A percentile compares a stretch with the other conserved stretches of the same genome.
Evolutionary conservation across 306 rosid species (phyloP).

Genomic region (Vicia faba): DNA sequence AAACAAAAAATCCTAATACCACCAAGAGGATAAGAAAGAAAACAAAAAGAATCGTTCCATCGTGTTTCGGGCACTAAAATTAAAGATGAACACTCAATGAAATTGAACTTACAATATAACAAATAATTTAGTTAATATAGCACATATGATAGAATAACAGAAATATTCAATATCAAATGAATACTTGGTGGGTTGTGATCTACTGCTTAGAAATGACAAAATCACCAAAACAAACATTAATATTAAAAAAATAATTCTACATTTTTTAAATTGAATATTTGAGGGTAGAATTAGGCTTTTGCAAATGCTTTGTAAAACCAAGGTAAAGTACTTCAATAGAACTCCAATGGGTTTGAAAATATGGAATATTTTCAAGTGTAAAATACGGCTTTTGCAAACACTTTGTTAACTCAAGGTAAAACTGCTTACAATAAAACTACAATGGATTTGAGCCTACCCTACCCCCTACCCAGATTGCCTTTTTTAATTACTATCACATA

Average conservation of each 20-base stretch:
- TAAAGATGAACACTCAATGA: not conserved
- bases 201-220: constrained; percentile 2
- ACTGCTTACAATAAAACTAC: too few species aligned
- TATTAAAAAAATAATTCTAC: not conserved
- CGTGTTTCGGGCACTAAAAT: not conserved
- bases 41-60: not conserved
- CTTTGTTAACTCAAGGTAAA: too few species aligned
- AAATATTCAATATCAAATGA: constrained; percentile 13
- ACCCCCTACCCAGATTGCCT: too few species aligned
- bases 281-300: not conserved
- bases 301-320: not conserved
- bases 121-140: not conserved
- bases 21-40: not conserved
- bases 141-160: not conserved
- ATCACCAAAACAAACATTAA: constrained; percentile 13
- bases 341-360: not conserved
- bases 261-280: not conserved
- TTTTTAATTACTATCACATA: too few species aligned
- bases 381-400: too few species aligned
- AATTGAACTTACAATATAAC: not conserved
- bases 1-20: not conserved
- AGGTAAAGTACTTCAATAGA: not conserved
- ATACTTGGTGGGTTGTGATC: not conserved
- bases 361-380: too few species aligned
- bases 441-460: too few species aligned